Percentiles rank a stretch among this genome's conserved stretches.
Conservation (phyloP, 2,329 filamentous ascomycete genomes). For the Claviceps spartinae region DNA sequence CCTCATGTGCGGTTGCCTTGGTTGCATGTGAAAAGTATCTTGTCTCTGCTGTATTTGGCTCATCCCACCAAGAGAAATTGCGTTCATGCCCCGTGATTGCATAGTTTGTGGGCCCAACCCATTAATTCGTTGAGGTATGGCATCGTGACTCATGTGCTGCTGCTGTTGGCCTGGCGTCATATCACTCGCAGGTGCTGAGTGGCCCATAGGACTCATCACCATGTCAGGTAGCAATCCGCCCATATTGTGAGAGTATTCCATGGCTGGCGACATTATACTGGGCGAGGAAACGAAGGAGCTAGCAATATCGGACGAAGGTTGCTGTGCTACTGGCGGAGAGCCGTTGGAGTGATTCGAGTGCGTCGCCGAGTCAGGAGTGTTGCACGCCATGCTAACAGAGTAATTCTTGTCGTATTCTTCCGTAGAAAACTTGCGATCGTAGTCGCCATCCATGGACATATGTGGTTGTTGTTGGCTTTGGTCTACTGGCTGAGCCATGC, state of each 20-base stretch:
- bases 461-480: slow-evolving; percentile 17
- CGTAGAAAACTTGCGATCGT: slow-evolving; percentile 30
- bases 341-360: slow-evolving; percentile 19
- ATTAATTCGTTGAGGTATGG: slow-evolving; percentile 16
- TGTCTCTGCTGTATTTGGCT: slow-evolving; percentile 17
- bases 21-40: slow-evolving; percentile 19
- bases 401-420: slow-evolving; percentile 29
- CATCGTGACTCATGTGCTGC: slow-evolving; percentile 18
- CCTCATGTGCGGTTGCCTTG: slow-evolving; percentile 15
- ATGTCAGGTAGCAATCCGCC: slow-evolving; percentile 40
- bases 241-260: slow-evolving; percentile 34
- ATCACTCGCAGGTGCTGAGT: slow-evolving; percentile 10
- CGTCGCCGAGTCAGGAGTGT: slow-evolving; percentile 19
- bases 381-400: slow-evolving; percentile 20
- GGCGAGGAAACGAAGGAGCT: slow-evolving; percentile 41
- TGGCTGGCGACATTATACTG: slow-evolving; percentile 36
- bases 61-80: slow-evolving; percentile 17
- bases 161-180: slow-evolving; percentile 16
- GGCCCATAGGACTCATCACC: slow-evolving; percentile 36
- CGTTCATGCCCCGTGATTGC: slow-evolving; percentile 15
- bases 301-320: slow-evolving; percentile 23
- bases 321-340: slow-evolving; percentile 16
- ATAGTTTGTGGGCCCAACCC: slow-evolving; percentile 12
- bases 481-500: slow-evolving; percentile 40
- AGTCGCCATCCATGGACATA: slow-evolving; percentile 34